Conservation (phyloP, 148 eudicot genomes). For the Camellia japonica region DNA sequence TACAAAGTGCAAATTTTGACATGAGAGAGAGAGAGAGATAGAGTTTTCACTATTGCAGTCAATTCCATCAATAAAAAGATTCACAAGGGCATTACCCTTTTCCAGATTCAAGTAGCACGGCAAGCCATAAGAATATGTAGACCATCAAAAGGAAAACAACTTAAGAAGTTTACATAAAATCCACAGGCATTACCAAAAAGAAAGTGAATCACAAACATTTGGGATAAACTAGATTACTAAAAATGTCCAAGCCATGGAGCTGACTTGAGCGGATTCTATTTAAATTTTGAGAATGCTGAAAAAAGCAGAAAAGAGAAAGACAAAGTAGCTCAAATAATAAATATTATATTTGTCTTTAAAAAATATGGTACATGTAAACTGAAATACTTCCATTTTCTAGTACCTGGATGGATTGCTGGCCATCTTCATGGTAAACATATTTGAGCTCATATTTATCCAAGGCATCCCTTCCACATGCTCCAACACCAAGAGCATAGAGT, state of each 20-base stretch:
- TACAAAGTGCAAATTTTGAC: slow-evolving; percentile 24
- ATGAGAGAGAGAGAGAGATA: background rate
- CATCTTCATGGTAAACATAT: slow-evolving; percentile 82
- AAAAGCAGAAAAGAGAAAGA: background rate
- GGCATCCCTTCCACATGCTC: slow-evolving; percentile 84
- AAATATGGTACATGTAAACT: background rate
- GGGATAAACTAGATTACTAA: background rate
- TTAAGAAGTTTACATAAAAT: background rate
- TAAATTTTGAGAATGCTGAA: background rate
- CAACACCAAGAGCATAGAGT: slow-evolving; percentile 85
- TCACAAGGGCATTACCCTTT: background rate
- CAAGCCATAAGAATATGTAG: background rate
- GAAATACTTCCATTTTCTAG: background rate
- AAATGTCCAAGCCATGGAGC: background rate
- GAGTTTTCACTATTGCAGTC: background rate
- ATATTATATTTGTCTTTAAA: background rate
- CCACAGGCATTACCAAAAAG: background rate
- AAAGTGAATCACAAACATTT: background rate
- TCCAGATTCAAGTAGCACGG: background rate
- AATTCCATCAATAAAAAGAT: background rate
- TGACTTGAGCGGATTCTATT: background rate
- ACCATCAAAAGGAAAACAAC: background rate
- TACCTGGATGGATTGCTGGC: slow-evolving; percentile 80
- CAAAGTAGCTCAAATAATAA: background rate
- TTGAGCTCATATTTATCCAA: slow-evolving; percentile 77